A percentile compares a stretch with the other conserved stretches of the same genome.
Conservation (phyloP, 805 yeast genomes). For the Ogataea allantospora region DNA sequence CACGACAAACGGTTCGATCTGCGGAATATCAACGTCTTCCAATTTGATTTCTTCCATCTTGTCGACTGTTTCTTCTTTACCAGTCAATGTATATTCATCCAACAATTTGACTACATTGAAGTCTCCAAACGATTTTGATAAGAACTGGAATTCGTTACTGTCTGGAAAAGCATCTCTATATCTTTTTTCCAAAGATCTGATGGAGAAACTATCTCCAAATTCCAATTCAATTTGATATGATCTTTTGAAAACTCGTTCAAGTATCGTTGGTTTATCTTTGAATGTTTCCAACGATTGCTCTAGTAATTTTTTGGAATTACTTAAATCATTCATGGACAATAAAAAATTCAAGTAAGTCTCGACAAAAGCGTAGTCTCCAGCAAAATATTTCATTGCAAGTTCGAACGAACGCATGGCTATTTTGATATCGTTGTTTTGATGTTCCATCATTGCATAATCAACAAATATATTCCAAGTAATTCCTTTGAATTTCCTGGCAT, state of each 20-base stretch:
- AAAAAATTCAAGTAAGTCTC: constrained; percentile 71
- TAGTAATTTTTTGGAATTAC: constrained; percentile 74
- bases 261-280: constrained; percentile 37
- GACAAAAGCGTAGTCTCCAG: constrained; percentile 58
- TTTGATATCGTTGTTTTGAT: constrained; percentile 59
- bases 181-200: constrained; percentile 63
- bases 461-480: constrained; percentile 75
- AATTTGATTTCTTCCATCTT: constrained; percentile 17
- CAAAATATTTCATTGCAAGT: constrained; percentile 60
- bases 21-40: constrained; percentile 22
- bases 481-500: constrained; percentile 59
- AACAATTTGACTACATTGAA: constrained; percentile 37
- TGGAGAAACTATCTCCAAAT: constrained; percentile 67
- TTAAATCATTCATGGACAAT: constrained; percentile 61
- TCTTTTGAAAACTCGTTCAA: constrained; percentile 50
- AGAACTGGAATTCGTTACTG: constrained; percentile 37
- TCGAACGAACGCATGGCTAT: constrained; percentile 78
- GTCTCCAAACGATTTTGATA: constrained; percentile 22
- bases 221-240: constrained; percentile 68
- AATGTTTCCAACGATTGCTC: constrained; percentile 70
- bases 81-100: constrained; percentile 27
- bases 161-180: constrained; percentile 66
- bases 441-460: constrained; percentile 82
- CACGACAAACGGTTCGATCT: constrained; percentile 28
- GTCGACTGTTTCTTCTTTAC: constrained; percentile 14